These are phyloP conservation scores for Spathaspora boniae DNA, from an alignment of 805 yeast species.

Conservation along the genomic window DNA sequence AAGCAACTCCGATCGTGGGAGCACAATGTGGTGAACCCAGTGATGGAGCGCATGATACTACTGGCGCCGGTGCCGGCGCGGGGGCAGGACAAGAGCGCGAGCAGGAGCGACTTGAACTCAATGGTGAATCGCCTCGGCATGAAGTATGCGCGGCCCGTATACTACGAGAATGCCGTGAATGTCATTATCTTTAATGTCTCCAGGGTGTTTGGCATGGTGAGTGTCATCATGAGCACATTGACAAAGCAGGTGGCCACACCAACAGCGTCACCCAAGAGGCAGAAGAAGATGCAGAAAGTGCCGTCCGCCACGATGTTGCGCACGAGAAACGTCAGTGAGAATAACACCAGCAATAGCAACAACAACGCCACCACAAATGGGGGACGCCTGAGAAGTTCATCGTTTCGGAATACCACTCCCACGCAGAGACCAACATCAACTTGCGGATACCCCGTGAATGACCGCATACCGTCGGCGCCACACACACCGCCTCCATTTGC, in stretches of 20 bases:
- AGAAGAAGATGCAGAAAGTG: constrained; percentile 1
- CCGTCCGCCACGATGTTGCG: constrained; percentile 2
- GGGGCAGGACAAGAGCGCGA: not conserved
- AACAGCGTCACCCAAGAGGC: constrained; percentile 3
- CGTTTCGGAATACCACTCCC: not conserved
- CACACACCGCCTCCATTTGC: too few species aligned
- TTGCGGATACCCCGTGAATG: too few species aligned
- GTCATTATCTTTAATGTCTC: not conserved
- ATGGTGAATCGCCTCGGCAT: constrained; percentile 3
- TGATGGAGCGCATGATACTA: not conserved
- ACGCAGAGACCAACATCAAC: too few species aligned
- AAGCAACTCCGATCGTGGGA: constrained; percentile 2
- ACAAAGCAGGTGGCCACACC: not conserved
- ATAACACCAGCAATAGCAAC: too few species aligned
- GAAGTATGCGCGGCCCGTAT: constrained; percentile 3
- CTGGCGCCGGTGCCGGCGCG: too few species aligned
- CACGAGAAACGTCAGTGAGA: too few species aligned
- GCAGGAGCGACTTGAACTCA: too few species aligned
- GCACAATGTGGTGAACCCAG: constrained; percentile 3
- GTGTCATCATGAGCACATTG: not conserved
- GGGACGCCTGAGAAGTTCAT: too few species aligned
- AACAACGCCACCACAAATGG: too few species aligned
- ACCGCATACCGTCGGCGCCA: too few species aligned
- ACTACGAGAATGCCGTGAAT: too few species aligned
- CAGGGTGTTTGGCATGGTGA: not conserved